Evolutionary conservation across 129 eudicot genomes (phyloP).

Genomic region (Sambucus nigra): DNA sequence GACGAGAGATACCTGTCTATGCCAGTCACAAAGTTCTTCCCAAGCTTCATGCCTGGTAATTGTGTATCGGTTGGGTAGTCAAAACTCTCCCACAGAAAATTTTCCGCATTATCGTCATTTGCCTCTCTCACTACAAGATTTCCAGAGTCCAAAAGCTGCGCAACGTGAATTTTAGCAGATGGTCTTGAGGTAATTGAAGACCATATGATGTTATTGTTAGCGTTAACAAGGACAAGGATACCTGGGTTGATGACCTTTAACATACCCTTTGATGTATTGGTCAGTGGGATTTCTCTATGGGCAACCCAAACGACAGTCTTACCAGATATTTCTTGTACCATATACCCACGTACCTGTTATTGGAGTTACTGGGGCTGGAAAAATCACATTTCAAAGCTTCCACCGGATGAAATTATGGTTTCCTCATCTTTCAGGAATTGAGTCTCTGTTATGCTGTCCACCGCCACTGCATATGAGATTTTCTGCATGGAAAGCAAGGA

Average conservation of each 20-base stretch:
- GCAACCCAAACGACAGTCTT: constrained; percentile 28
- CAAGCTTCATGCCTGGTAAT: constrained; percentile 22
- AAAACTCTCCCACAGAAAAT: constrained; percentile 25
- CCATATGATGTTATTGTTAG: neutral
- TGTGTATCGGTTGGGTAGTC: constrained; percentile 26
- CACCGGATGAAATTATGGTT: constrained; percentile 11
- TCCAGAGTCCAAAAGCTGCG: constrained; percentile 23
- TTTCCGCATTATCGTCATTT: constrained; percentile 1
- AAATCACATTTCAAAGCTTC: constrained; percentile 2
- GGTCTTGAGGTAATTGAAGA: neutral
- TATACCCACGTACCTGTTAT: constrained; percentile 5
- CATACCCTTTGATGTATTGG: constrained; percentile 12
- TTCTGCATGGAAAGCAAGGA: neutral
- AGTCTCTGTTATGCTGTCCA: neutral
- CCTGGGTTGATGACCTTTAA: constrained; percentile 7
- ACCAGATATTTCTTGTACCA: constrained; percentile 7
- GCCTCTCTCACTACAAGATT: constrained; percentile 22
- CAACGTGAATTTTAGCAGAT: neutral
- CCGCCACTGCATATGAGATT: neutral
- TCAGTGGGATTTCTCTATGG: constrained; percentile 16
- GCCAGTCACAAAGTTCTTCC: constrained; percentile 1
- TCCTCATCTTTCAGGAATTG: constrained; percentile 16
- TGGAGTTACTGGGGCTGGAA: constrained; percentile 10
- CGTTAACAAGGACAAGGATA: constrained; percentile 2
- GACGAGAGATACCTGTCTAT: constrained; percentile 1